A percentile compares a stretch with the other conserved stretches of the same genome.
These are phyloP conservation scores for Jackrogersella minutella DNA, from an alignment of 495 filamentous ascomycete genomes.

Conservation along the genomic window DNA sequence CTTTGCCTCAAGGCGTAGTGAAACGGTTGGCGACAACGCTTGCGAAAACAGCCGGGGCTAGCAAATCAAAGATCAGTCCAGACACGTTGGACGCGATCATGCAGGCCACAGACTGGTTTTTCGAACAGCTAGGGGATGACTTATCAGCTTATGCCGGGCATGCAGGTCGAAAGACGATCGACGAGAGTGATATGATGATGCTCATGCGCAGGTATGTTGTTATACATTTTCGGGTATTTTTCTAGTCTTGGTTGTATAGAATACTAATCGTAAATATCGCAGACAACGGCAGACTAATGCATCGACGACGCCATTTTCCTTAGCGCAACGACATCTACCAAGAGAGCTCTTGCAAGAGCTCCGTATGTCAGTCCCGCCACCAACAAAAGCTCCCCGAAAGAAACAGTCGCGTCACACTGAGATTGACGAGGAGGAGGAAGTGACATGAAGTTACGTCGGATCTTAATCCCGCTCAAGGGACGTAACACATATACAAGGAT, in stretches of 20 bases:
- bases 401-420: conserved; percentile 43
- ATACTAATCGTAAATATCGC: conserved; percentile 43
- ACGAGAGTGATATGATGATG: conserved; percentile 81
- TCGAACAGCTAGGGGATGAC: conserved; percentile 83
- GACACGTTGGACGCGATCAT: conserved; percentile 77
- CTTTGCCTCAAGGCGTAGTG: conserved; percentile 72
- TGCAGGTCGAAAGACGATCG: conserved; percentile 82
- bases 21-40: conserved; percentile 79
- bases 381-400: conserved; percentile 40
- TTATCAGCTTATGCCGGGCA: conserved; percentile 81
- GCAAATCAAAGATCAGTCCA: conserved; percentile 71
- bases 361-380: conserved; percentile 68
- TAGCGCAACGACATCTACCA: conserved; percentile 82
- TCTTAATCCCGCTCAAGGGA: not conserved
- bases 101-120: conserved; percentile 86
- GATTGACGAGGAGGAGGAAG: conserved; percentile 50
- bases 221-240: conserved; percentile 39
- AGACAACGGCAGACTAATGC: conserved; percentile 82
- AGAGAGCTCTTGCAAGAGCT: conserved; percentile 84
- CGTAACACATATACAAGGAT: conserved; percentile 3
- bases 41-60: conserved; percentile 64
- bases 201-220: conserved; percentile 80
- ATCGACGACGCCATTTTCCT: conserved; percentile 78
- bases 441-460: conserved; percentile 30
- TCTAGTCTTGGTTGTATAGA: conserved; percentile 21